Percentiles rank a stretch among this genome's conserved stretches.
These are phyloP conservation scores for Castanospermum australe DNA, from an alignment of 306 rosid genomes.

Conservation along the genomic window DNA sequence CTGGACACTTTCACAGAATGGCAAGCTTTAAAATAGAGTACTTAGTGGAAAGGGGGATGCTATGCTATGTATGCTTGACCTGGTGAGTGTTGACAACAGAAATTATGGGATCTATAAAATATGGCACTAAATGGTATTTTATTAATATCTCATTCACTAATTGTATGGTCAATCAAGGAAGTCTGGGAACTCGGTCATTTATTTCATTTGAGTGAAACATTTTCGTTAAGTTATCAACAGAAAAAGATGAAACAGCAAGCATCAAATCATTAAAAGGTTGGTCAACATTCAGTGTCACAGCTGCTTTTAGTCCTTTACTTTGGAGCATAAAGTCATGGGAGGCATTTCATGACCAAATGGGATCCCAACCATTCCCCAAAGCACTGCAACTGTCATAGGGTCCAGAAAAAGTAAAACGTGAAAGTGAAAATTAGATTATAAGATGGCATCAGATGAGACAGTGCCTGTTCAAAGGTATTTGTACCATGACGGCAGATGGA, in stretches of 20 bases:
- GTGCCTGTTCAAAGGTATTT: conserved; percentile 4
- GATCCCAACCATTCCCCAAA: conserved; percentile 34
- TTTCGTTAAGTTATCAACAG: background rate
- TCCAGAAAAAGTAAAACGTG: conserved; percentile 19
- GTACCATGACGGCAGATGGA: conserved; percentile 11
- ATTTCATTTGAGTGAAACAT: conserved; percentile 33
- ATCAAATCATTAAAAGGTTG: conserved; percentile 50
- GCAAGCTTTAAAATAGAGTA: conserved; percentile 27
- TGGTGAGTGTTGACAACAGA: background rate
- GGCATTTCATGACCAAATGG: conserved; percentile 35
- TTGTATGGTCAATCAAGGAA: conserved; percentile 24
- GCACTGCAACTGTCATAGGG: conserved; percentile 25
- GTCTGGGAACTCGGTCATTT: conserved; percentile 29
- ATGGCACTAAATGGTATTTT: background rate
- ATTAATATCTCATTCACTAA: conserved; percentile 3
- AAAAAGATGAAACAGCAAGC: conserved; percentile 25
- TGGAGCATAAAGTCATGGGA: conserved; percentile 31
- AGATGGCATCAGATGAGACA: conserved; percentile 25
- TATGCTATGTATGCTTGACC: background rate
- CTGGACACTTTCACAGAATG: conserved; percentile 31
- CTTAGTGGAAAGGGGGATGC: background rate
- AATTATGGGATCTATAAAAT: conserved; percentile 21
- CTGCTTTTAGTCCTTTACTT: conserved; percentile 38
- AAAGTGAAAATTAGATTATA: background rate
- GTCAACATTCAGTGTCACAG: conserved; percentile 38